A percentile compares a stretch with the other conserved stretches of the same genome.
phyloP scores from a whole-genome alignment of 176 grass and related monocot genomes.

The Guadua angustifolia region DNA sequence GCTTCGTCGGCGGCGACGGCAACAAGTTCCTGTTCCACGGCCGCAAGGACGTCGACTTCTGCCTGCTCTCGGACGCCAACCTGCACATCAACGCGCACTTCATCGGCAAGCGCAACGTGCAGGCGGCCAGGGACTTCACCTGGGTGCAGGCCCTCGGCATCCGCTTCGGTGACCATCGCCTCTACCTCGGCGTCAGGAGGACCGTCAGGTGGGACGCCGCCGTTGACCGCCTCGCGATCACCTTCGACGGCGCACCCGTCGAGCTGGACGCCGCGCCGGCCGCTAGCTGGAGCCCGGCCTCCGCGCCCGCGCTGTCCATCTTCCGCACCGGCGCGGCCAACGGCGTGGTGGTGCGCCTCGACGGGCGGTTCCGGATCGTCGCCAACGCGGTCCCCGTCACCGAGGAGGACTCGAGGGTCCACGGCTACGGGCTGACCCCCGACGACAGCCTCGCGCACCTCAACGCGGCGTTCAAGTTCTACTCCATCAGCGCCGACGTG shows the following conservation, averaged over 20 bases:
- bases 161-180: slow-evolving; percentile 58
- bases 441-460: slow-evolving; percentile 64
- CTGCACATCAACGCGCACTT: slow-evolving; percentile 87
- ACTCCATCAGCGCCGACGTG: slow-evolving; percentile 52
- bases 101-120: slow-evolving; percentile 62
- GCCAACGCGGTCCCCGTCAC: slow-evolving; percentile 55
- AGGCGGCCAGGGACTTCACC: slow-evolving; percentile 48
- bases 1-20: slow-evolving; percentile 62
- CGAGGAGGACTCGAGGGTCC: slow-evolving; percentile 56
- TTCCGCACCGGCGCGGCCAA: slow-evolving; percentile 47
- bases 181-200: slow-evolving; percentile 52
- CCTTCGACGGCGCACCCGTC: slow-evolving; percentile 54
- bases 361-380: slow-evolving; percentile 55
- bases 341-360: slow-evolving; percentile 57
- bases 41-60: slow-evolving; percentile 62
- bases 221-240: slow-evolving; percentile 54
- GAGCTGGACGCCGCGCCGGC: not conserved
- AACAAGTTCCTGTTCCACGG: slow-evolving; percentile 64
- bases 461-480: slow-evolving; percentile 65
- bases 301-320: slow-evolving; percentile 35
- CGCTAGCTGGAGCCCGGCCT: slow-evolving; percentile 50
- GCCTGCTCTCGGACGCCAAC: slow-evolving; percentile 69
- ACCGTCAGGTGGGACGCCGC: slow-evolving; percentile 44
- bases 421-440: slow-evolving; percentile 44
- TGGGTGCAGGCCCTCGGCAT: slow-evolving; percentile 68